Conservation (phyloP, 2,329 filamentous ascomycete genomes). For the Curvularia sp. region DNA sequence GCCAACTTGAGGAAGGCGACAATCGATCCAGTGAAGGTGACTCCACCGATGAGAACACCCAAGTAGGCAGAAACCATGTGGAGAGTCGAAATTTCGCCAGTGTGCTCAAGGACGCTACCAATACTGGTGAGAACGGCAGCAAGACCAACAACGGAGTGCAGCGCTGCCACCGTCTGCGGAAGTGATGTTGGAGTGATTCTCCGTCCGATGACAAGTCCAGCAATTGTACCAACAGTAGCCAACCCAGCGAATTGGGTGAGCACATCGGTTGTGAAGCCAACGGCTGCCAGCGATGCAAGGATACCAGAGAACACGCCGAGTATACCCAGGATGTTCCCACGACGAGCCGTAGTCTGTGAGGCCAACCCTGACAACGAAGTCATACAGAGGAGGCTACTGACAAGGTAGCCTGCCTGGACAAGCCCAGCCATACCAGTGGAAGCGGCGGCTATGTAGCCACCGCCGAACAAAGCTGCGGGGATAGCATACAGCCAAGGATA, state of each 20-base stretch:
- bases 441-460: constrained; percentile 80
- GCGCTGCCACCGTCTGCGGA: constrained; percentile 85
- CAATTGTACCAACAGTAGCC: constrained; percentile 72
- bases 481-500: constrained; percentile 87
- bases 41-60: constrained; percentile 82
- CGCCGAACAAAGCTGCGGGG: constrained; percentile 77
- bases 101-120: constrained; percentile 79
- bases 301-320: constrained; percentile 85
- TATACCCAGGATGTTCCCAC: constrained; percentile 86
- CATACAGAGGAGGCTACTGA: constrained; percentile 85
- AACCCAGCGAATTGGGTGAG: constrained; percentile 80
- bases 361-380: constrained; percentile 78
- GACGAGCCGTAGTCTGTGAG: constrained; percentile 80
- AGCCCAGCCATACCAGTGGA: constrained; percentile 82
- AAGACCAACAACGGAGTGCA: constrained; percentile 89
- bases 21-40: constrained; percentile 90
- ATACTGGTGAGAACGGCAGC: constrained; percentile 89
- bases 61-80: constrained; percentile 87
- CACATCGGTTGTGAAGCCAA: constrained; percentile 79
- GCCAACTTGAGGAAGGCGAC: constrained; percentile 89
- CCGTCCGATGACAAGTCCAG: constrained; percentile 78
- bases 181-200: constrained; percentile 87
- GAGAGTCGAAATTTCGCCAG: constrained; percentile 75
- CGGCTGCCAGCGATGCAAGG: constrained; percentile 79
- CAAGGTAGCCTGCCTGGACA: constrained; percentile 85